Percentiles rank a stretch among this genome's conserved stretches.
Evolutionary conservation across 805 yeast genomes (phyloP).

Genomic region (Metschnikowia henanensis): DNA sequence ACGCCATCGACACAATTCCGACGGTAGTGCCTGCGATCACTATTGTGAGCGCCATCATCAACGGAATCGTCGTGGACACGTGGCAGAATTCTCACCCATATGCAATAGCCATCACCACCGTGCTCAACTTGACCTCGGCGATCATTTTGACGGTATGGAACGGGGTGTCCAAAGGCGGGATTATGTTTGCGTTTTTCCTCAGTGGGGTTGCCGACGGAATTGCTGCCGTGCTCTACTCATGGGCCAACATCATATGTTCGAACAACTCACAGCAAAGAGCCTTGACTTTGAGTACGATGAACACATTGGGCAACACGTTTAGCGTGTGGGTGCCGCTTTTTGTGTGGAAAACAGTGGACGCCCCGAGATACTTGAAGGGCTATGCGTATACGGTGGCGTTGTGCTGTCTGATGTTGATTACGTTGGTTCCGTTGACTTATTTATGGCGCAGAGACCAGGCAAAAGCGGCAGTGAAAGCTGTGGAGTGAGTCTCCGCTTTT

Average conservation of each 20-base stretch:
- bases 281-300: conserved; percentile 63
- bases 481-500: no score
- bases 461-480: no score
- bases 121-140: conserved; percentile 44
- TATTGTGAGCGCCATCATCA: conserved; percentile 42
- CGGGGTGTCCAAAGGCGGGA: conserved; percentile 37
- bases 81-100: conserved; percentile 43
- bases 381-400: conserved; percentile 21
- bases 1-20: conserved; percentile 51
- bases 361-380: conserved; percentile 16
- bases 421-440: conserved; percentile 25
- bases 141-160: conserved; percentile 45
- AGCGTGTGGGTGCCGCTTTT: conserved; percentile 51
- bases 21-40: conserved; percentile 57
- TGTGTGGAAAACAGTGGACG: conserved; percentile 19
- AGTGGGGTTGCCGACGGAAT: conserved; percentile 58
- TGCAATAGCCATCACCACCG: conserved; percentile 46
- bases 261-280: conserved; percentile 65
- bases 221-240: conserved; percentile 59
- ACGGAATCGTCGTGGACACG: conserved; percentile 46
- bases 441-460: conserved; percentile 15
- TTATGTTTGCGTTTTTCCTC: conserved; percentile 56
- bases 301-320: conserved; percentile 61
- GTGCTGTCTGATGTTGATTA: conserved; percentile 22
- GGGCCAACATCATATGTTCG: conserved; percentile 61